Base-by-base conservation (phyloP, 1,139 yeast genomes). In the Debaryomycetaceae sp. region DNA sequence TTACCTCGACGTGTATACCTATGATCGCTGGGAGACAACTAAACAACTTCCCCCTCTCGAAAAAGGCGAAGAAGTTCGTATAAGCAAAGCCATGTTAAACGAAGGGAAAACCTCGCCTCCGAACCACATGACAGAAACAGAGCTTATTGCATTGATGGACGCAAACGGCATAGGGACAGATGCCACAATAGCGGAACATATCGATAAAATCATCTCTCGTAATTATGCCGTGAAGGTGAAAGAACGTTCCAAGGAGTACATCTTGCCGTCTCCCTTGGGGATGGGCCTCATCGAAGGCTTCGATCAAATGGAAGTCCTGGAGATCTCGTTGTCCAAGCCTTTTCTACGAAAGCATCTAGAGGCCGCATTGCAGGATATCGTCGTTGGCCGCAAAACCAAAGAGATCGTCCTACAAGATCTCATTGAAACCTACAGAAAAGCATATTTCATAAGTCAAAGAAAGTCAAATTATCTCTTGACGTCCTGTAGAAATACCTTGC, bases 141-240 rank as follows among this genome's bases (percentile, higher is more conserved):
- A 93, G 57, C 72, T 95, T 34, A 89, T 95, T 66, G 86, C 90
- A 8, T 68, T 93, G 42, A 95, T 95, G 99, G 99, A 95, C 67
- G 88, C 82, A 6, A 95, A 95, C 65, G 98, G 98, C 0, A 95
- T 95, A 41, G 99, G 99, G 1, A 95, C 99, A 0, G 99, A 95
- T 69, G 99, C 99, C 1, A 95, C 99, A 0, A 95, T 95, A 68
- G 99, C 99, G 0, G 99, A 93, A 38, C 99, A 95, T 63, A 93
- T 95, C 35, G 91, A 87, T 48, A 91, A 87, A 58, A 83, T 95
- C 39, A 67, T 78, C 24, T 62, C 63, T 8, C 67, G 99, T 44
- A 80, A 82, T 31, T 95, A 91, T 57, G 81, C 87, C 3, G 66
- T 68, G 13, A 83, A 84, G 52, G 68, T 44, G 53, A 72, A 64